Evolutionary conservation across 371 early-diverging fungal species (phyloP).

Genomic region (Mortierella sp.): DNA sequence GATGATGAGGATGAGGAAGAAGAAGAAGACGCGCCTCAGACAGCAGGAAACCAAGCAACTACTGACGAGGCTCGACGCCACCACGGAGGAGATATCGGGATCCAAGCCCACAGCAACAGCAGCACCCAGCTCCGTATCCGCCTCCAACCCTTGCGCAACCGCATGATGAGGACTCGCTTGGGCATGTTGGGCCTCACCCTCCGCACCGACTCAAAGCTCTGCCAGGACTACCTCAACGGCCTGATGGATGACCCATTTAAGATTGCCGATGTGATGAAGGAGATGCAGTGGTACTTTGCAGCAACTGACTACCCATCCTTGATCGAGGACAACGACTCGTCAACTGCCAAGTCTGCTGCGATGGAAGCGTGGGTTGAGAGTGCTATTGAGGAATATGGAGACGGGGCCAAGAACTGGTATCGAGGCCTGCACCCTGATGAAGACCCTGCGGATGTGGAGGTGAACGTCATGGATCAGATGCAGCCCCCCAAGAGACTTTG

Average conservation of each 20-base stretch:
- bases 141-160: not conserved
- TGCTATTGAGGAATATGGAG: not conserved
- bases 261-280: slow-evolving; percentile 21
- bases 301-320: not conserved
- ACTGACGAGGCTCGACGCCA: not conserved
- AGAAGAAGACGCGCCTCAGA: not conserved
- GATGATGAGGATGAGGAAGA: not conserved
- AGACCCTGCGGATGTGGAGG: not conserved
- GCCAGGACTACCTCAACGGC: slow-evolving; percentile 17
- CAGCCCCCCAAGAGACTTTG: slow-evolving; percentile 19
- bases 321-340: slow-evolving; percentile 10
- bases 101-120: slow-evolving; percentile 3
- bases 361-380: slow-evolving; percentile 12
- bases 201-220: slow-evolving; percentile 23
- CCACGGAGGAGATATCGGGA: slow-evolving; percentile 28
- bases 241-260: slow-evolving; percentile 16
- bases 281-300: slow-evolving; percentile 27
- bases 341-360: slow-evolving; percentile 6
- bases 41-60: not conserved
- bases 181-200: not conserved
- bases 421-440: not conserved
- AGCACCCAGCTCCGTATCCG: not conserved
- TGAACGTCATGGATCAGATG: not conserved
- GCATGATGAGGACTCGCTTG: slow-evolving; percentile 10
- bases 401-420: not conserved